A percentile compares a stretch with the other conserved stretches of the same genome.
phyloP scores from a whole-genome alignment of 352 stramenopile genomes.

The Phytophthora sp. region DNA sequence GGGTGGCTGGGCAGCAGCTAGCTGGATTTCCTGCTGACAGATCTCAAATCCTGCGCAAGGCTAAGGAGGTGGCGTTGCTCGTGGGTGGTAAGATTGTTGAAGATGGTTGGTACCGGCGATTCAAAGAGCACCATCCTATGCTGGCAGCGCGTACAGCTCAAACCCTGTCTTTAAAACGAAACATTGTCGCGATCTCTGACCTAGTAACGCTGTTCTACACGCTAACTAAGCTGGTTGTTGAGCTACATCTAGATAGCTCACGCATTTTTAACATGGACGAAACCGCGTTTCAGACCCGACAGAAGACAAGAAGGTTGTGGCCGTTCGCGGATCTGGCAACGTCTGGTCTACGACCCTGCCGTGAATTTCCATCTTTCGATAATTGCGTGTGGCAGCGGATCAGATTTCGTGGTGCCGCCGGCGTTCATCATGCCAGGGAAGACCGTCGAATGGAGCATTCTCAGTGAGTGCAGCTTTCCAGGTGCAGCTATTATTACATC shows the following conservation, averaged over 20 bases:
- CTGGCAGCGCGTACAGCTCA: slow-evolving; percentile 17
- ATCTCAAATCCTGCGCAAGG: slow-evolving; percentile 18
- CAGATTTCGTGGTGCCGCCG: slow-evolving; percentile 8
- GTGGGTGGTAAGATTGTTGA: background rate
- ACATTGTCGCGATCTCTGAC: slow-evolving; percentile 5
- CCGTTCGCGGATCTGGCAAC: slow-evolving; percentile 23
- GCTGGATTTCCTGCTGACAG: slow-evolving; percentile 13
- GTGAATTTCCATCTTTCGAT: slow-evolving; percentile 36
- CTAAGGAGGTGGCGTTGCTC: slow-evolving; percentile 1
- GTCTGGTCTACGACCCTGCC: slow-evolving; percentile 19
- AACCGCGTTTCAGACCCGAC: slow-evolving; percentile 18
- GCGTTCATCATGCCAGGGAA: slow-evolving; percentile 22
- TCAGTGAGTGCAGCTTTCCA: background rate
- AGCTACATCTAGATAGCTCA: background rate
- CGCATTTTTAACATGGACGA: slow-evolving; percentile 39
- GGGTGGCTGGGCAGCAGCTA: slow-evolving; percentile 19
- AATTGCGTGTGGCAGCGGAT: slow-evolving; percentile 24
- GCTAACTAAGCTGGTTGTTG: slow-evolving; percentile 12
- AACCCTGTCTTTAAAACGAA: slow-evolving; percentile 8
- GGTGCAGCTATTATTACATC: slow-evolving; percentile 19
- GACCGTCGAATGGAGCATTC: background rate
- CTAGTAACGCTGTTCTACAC: slow-evolving; percentile 16
- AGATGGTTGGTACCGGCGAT: slow-evolving; percentile 28
- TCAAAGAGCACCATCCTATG: slow-evolving; percentile 7
- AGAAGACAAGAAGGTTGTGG: slow-evolving; percentile 21